A percentile compares a stretch with the other conserved stretches of the same genome.
phyloP scores from a whole-genome alignment of 768 basidiomycete species.

The Kwoniella europaea region DNA sequence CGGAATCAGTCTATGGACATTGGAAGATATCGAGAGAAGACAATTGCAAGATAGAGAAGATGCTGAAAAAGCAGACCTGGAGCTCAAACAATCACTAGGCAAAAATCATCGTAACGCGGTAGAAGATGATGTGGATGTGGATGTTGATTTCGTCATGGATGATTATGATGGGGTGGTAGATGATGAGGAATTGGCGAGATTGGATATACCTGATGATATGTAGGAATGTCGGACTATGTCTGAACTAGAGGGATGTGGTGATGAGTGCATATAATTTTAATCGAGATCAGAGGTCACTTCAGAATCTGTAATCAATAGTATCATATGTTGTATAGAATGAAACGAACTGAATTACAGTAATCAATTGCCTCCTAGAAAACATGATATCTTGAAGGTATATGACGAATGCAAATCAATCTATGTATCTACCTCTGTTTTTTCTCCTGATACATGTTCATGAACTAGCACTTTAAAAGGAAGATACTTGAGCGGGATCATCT shows the following conservation, averaged over 20 bases:
- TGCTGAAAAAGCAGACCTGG: slow-evolving; percentile 52
- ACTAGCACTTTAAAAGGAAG: slow-evolving; percentile 33
- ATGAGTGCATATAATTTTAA: too few species aligned
- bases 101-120: slow-evolving; percentile 6
- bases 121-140: slow-evolving; percentile 31
- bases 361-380: too few species aligned
- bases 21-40: slow-evolving; percentile 85
- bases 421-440: neutral
- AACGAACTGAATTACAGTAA: too few species aligned
- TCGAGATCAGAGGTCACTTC: too few species aligned
- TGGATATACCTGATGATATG: slow-evolving; percentile 35
- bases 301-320: too few species aligned
- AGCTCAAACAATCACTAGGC: slow-evolving; percentile 15
- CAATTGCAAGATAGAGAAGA: slow-evolving; percentile 79
- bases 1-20: slow-evolving; percentile 90
- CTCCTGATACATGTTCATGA: neutral
- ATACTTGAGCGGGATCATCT: slow-evolving; percentile 55
- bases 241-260: too few species aligned
- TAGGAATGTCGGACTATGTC: neutral
- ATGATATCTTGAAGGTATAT: neutral
- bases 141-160: slow-evolving; percentile 35
- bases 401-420: slow-evolving; percentile 5
- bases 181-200: slow-evolving; percentile 34
- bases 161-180: slow-evolving; percentile 34
- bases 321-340: too few species aligned